Percentiles rank a stretch among this genome's conserved stretches.
phyloP scores from a whole-genome alignment of 2,329 filamentous ascomycete genomes.

The Exophiala viscosa region DNA sequence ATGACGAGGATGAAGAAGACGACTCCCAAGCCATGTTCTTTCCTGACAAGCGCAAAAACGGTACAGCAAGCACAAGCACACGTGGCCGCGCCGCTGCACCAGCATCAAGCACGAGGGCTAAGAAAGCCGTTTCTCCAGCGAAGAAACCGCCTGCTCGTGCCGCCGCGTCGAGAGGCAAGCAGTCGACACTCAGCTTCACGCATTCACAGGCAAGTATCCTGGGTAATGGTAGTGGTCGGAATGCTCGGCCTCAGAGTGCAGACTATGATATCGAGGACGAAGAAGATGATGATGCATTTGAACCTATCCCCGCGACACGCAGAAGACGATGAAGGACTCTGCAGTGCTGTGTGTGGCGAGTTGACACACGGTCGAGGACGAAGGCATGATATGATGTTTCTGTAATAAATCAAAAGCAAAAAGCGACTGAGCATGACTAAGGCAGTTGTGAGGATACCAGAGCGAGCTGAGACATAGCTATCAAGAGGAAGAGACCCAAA shows the following conservation, averaged over 20 bases:
- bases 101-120: constrained; percentile 15
- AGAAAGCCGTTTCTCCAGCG: constrained; percentile 24
- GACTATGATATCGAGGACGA: constrained; percentile 30
- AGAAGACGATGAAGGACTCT: constrained; percentile 16
- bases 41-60: constrained; percentile 19
- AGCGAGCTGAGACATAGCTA: no score
- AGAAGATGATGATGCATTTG: constrained; percentile 46
- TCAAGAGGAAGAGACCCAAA: no score
- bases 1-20: constrained; percentile 34
- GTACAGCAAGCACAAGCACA: constrained; percentile 4
- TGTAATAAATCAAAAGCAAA: no score
- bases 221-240: constrained; percentile 27
- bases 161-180: constrained; percentile 27
- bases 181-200: constrained; percentile 42
- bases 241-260: constrained; percentile 28
- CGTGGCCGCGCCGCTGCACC: constrained; percentile 18
- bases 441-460: no score
- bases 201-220: constrained; percentile 35
- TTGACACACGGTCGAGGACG: no score
- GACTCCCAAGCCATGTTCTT: constrained; percentile 30
- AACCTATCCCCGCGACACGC: constrained; percentile 33
- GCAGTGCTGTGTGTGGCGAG: no score
- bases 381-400: no score
- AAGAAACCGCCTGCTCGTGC: constrained; percentile 39
- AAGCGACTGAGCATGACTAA: no score